Conservation (phyloP, 2,329 filamentous ascomycete genomes). For the Juglanconis sp. region DNA sequence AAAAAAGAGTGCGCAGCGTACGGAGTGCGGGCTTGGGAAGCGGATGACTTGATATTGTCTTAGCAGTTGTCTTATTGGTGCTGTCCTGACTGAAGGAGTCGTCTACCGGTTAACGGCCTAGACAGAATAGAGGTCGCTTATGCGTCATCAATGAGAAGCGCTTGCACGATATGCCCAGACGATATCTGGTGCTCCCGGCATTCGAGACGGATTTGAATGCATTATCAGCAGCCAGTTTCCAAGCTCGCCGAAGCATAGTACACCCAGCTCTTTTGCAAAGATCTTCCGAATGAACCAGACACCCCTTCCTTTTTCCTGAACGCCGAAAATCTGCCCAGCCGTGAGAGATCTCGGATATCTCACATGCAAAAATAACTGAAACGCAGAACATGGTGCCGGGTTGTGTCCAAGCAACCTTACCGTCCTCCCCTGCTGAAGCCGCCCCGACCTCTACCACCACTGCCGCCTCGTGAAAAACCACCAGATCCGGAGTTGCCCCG, state of each 20-base stretch:
- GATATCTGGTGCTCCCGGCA: background rate
- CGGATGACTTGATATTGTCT: too few species aligned
- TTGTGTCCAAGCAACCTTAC: background rate
- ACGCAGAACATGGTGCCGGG: slow-evolving; percentile 9
- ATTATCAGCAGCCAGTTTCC: background rate
- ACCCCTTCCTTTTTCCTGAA: slow-evolving; percentile 18
- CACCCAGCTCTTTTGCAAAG: slow-evolving; percentile 6
- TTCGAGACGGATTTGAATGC: background rate
- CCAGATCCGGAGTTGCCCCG: slow-evolving; percentile 21
- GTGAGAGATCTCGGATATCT: slow-evolving; percentile 11
- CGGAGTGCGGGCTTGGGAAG: too few species aligned
- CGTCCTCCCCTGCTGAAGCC: slow-evolving; percentile 30
- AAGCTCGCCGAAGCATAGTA: slow-evolving; percentile 9
- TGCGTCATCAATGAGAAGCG: background rate
- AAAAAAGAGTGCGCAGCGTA: too few species aligned
- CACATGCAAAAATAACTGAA: slow-evolving; percentile 9
- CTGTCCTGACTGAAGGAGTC: too few species aligned
- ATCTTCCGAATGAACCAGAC: slow-evolving; percentile 15
- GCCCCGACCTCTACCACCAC: slow-evolving; percentile 32
- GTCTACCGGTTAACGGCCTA: too few species aligned
- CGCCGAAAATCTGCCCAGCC: slow-evolving; percentile 17
- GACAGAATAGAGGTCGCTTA: background rate
- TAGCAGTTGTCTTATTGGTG: too few species aligned
- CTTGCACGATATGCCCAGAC: background rate
- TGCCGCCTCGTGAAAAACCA: slow-evolving; percentile 27